These are phyloP conservation scores for Platanus orientalis DNA, from an alignment of 164 flowering plant genomes.

Conservation along the genomic window DNA sequence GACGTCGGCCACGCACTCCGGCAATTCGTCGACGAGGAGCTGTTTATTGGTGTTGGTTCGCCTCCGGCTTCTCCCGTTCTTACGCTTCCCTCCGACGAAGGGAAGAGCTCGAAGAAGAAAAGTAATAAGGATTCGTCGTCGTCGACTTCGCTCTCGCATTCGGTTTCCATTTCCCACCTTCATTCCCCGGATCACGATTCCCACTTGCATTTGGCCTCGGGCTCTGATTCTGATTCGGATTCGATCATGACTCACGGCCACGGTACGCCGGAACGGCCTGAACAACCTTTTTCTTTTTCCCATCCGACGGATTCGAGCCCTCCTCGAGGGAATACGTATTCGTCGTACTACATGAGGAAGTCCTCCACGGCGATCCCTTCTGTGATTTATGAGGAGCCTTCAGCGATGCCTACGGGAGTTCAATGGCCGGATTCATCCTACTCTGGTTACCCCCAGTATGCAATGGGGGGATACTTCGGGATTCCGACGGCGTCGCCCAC, in stretches of 20 bases:
- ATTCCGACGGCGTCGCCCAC: slow-evolving; percentile 24
- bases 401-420: slow-evolving; percentile 12
- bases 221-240: slow-evolving; percentile 25
- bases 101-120: slow-evolving; percentile 33
- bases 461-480: slow-evolving; percentile 42
- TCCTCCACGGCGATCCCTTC: slow-evolving; percentile 41
- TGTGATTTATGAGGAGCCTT: slow-evolving; percentile 50
- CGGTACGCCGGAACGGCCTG: background rate
- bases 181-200: slow-evolving; percentile 28
- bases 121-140: slow-evolving; percentile 28
- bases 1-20: slow-evolving; percentile 73
- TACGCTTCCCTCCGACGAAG: slow-evolving; percentile 57
- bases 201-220: slow-evolving; percentile 47
- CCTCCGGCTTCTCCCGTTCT: slow-evolving; percentile 60
- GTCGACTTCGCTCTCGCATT: slow-evolving; percentile 41
- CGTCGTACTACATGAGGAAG: slow-evolving; percentile 55
- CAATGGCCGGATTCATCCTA: slow-evolving; percentile 29
- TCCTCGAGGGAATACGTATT: slow-evolving; percentile 15
- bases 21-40: slow-evolving; percentile 72
- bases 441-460: slow-evolving; percentile 30
- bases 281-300: background rate
- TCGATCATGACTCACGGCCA: slow-evolving; percentile 32
- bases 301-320: slow-evolving; percentile 8
- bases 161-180: slow-evolving; percentile 13
- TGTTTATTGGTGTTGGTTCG: slow-evolving; percentile 30